Evolutionary conservation across 192 early-diverging fungal genomes (phyloP).

Genomic region (Podila epicladia): DNA sequence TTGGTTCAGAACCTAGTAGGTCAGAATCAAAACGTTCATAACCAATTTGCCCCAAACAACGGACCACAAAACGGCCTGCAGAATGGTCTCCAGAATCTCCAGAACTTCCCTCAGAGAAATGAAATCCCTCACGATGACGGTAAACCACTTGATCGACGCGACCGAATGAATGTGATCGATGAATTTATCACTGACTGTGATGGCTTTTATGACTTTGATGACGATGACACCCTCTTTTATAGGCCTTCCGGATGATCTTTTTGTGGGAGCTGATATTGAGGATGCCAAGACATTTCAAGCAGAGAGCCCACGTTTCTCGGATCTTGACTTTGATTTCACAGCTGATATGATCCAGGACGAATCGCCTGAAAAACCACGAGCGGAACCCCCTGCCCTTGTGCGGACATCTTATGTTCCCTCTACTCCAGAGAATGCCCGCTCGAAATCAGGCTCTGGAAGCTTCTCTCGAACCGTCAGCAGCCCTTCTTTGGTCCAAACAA

Average conservation of each 20-base stretch:
- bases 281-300: conserved; percentile 20
- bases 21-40: background rate
- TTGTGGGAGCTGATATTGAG: conserved; percentile 35
- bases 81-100: conserved; percentile 1
- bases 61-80: background rate
- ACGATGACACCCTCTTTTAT: background rate
- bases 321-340: conserved; percentile 25
- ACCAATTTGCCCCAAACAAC: background rate
- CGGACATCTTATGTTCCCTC: background rate
- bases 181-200: background rate
- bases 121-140: conserved; percentile 11
- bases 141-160: background rate
- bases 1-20: too few species aligned
- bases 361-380: conserved; percentile 19
- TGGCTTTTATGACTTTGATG: background rate
- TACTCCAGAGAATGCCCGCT: background rate
- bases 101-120: background rate
- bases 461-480: conserved; percentile 22
- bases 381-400: background rate
- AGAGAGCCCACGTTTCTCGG: conserved; percentile 40
- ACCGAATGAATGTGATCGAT: background rate
- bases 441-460: conserved; percentile 8
- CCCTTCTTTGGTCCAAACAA: conserved; percentile 30
- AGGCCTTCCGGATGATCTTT: conserved; percentile 12
- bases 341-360: conserved; percentile 23